Conservation (phyloP, 192 early-diverging fungal genomes). For the Entomortierella lignicola region DNA sequence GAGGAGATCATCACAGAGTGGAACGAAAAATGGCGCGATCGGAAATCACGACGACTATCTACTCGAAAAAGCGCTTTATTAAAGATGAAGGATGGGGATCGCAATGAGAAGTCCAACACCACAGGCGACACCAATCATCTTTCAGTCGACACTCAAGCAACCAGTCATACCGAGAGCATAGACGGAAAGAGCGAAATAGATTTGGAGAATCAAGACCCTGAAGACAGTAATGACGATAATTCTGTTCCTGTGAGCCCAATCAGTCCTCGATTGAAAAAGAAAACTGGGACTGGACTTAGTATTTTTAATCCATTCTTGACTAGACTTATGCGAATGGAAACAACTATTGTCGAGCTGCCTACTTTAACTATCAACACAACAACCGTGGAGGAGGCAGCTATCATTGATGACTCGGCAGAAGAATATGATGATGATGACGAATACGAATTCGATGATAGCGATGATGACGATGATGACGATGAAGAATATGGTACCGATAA, state of each 20-base stretch:
- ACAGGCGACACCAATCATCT: background rate
- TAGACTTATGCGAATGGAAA: conserved; percentile 28
- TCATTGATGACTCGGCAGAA: conserved; percentile 4
- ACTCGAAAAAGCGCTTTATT: background rate
- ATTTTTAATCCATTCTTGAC: conserved; percentile 28
- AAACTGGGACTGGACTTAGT: conserved; percentile 41
- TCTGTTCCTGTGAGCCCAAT: conserved; percentile 23
- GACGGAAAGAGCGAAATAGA: background rate
- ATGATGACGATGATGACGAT: conserved; percentile 20
- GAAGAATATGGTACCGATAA: conserved; percentile 3
- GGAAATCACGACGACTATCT: conserved; percentile 16
- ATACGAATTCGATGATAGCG: conserved; percentile 20
- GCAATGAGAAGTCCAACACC: background rate
- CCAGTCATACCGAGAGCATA: background rate
- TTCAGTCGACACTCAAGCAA: background rate
- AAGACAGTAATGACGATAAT: background rate
- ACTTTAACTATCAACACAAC: conserved; percentile 46
- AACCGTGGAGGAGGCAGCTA: conserved; percentile 25
- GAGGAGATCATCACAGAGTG: conserved; percentile 45
- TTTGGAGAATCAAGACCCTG: background rate
- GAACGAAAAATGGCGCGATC: conserved; percentile 46
- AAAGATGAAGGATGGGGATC: background rate
- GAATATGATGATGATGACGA: conserved; percentile 24
- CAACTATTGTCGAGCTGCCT: conserved; percentile 33
- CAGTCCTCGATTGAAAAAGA: conserved; percentile 24